Evolutionary conservation across 208 protist genomes (phyloP).

Genomic region (Wallacemonas sp.): DNA sequence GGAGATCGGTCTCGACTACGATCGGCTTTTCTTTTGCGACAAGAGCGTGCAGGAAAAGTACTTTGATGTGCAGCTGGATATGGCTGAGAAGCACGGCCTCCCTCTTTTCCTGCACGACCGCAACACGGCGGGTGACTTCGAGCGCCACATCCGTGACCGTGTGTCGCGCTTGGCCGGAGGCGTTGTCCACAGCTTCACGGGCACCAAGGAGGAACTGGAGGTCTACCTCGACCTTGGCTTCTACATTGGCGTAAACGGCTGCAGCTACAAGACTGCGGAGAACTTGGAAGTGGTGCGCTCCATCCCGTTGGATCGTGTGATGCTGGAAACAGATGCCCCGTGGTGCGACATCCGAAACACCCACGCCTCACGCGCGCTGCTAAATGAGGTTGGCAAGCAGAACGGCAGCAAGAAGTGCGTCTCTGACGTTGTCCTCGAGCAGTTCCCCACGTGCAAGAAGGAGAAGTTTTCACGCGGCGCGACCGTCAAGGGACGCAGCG

Average conservation of each 20-base stretch:
- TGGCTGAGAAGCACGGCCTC: slow-evolving; percentile 75
- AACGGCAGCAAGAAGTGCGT: slow-evolving; percentile 17
- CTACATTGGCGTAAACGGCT: slow-evolving; percentile 95
- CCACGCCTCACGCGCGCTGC: slow-evolving; percentile 71
- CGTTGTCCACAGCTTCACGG: slow-evolving; percentile 96
- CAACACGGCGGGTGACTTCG: slow-evolving; percentile 89
- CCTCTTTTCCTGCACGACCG: slow-evolving; percentile 95
- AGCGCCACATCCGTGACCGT: slow-evolving; percentile 50
- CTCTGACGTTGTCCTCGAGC: slow-evolving; percentile 39
- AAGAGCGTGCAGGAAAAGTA: slow-evolving; percentile 88
- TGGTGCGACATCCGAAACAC: slow-evolving; percentile 94
- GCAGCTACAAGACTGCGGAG: slow-evolving; percentile 92
- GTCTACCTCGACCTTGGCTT: slow-evolving; percentile 76
- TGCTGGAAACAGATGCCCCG: slow-evolving; percentile 96
- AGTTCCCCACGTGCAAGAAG: slow-evolving; percentile 50
- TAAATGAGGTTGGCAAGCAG: slow-evolving; percentile 21
- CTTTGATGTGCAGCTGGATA: slow-evolving; percentile 79
- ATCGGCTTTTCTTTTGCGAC: slow-evolving; percentile 91
- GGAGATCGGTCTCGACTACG: slow-evolving; percentile 94
- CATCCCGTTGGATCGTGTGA: slow-evolving; percentile 85
- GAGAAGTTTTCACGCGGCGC: slow-evolving; percentile 69
- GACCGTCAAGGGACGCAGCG: slow-evolving; percentile 70
- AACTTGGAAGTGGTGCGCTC: slow-evolving; percentile 79
- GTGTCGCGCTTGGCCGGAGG: slow-evolving; percentile 51
- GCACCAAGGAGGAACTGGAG: slow-evolving; percentile 73